Evolutionary conservation across 257 asterid genomes (phyloP), one percentile per base, ranked within the genome.

Genomic region (Capsicum rhomboideum): DNA sequence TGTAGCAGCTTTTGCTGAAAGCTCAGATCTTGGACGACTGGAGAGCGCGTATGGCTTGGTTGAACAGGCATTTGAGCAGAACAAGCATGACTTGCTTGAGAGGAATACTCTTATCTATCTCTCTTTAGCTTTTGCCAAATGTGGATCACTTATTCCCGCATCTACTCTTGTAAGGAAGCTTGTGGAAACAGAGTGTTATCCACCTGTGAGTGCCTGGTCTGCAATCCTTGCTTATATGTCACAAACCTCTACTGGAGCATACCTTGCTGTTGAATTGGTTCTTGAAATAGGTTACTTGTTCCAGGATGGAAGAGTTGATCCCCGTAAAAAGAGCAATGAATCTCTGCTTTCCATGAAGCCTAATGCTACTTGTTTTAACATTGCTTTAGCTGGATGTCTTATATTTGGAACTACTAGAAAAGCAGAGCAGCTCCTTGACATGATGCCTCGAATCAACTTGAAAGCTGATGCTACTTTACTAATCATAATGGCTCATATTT

Each of bases 381-480:
- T 92, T 79, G 95, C 97, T 85, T 88, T 96, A 86, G 95, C 89
- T 52, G 99, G 98, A 63, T 94, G 98, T 89, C 90, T 95, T 85
- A 89, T 93, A 77, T 94, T 87, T 88, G 94, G 92, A 83, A 91
- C 94, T 28, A 92, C 98, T 53, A 91, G 90, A 90, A 96, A 93
- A 89, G 99, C 98, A 31, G 99, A 96, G 92, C 97, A 93, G 85
- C 97, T 96, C 52, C 95, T 93, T 68, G 99, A 94, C 68, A 94
- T 96, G 98, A 91, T 96, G 85, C 98, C 99, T 84, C 91, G 97
- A 78, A 87, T 96, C 68, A 88, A 89, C 84, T 83, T 93, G 88
- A 96, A 92, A 90, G 83, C 92, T 21, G 98, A 96, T 86, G 89
- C 93, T 17, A 91, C 91, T 20, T 84, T 91, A 55, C 87, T 90